Base-by-base conservation (phyloP, 495 filamentous ascomycete genomes). In the Parathielavia appendiculata region DNA sequence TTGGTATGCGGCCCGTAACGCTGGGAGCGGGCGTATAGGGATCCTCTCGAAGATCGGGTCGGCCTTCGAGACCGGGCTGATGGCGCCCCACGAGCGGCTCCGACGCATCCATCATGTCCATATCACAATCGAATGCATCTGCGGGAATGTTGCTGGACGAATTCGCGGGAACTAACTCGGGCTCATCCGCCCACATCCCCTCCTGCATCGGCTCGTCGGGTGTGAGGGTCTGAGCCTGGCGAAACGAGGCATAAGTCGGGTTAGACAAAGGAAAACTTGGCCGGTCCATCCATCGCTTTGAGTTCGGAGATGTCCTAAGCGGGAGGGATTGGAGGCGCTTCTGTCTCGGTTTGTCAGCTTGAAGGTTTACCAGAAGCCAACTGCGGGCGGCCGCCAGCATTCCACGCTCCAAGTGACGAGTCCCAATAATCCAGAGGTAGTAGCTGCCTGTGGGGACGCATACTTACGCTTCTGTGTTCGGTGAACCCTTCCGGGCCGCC, bases 251-350 rank as follows among this genome's bases (percentile, higher is more conserved):
- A 38, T 65, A 62, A 14, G 65, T 55, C 17, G 67, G 56, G 26
- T 56, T 57, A 30, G 56, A 39, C 9, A 48, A 57, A 11, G 71
- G 60, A 49, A 76, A 75, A 51, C 45, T 68, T 10, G 65, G 64
- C n/a, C 66, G 62, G 10, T 58, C 68, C 39, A 63, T 38, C 70
- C 73, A 75, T 66, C 70, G 69, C 49, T 71, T 74, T 20, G 75
- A 67, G 36, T 56, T 64, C 17, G 73, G 75, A 16, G 76, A 73
- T 19, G 71, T 71, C 17, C 74, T 71, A 1, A 78, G 55, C 12
- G 76, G 75, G 19, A 79, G 70, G 47, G 69, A 65, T 43, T 80
- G 77, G 35, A 77, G 51, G 38, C 77, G 76, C 72, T 80, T 80
- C 76, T 80, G 56, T 19, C 26, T 13, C 22, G 5, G 10, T 14